Evolutionary conservation across 768 basidiomycete genomes (phyloP), one percentile per base, ranked within the genome.

Genomic region (Leucocoprinus leucothites): DNA sequence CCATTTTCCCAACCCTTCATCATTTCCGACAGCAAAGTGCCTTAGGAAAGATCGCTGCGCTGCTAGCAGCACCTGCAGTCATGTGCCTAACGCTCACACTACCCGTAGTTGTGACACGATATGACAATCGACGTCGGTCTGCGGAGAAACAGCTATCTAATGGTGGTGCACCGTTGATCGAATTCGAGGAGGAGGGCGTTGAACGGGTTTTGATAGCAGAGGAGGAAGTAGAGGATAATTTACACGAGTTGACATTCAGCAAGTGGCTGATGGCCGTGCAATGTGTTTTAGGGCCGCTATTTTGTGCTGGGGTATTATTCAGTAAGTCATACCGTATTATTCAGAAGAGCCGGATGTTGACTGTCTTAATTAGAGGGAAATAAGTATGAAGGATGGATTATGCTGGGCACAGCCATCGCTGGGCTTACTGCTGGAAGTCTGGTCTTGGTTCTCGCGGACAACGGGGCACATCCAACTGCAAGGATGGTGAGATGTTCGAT

Each of bases 221-320:
- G 57, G 86, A 89, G 45, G 86, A 85, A 57, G 78, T 87, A 7
- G 73, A 85, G 58, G 84, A 89, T 61, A 86, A 86, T 19, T 68
- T 87, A 61, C 84, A 87, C 53, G 83, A 85, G 43, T 68, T 85
- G 48, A 58, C 69, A 57, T 88, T 85, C 65, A 88, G 84, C 66
- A 89, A 93, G 69, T 93, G 88, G 85, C 71, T 98, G 35, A 91
- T 86, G 68, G 88, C 90, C 19, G 76, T 77, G 3, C 96, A 99
- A 62, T 96, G 91, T 68, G 72, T 84, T 3, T 66, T 91, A 2
- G 94, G 91, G 0, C 94, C 96, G 0, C 56, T 91, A 49, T 93
- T 95, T 65, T 87, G 84, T 57, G 79, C 81, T 13, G 71, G 70
- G 4, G 84, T 95, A 7, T 65, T 97, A n/a, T 88, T 94, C 64